Evolutionary conservation across 2,329 filamentous ascomycete genomes (phyloP).

Genomic region (Tolypocladium inflatum): DNA sequence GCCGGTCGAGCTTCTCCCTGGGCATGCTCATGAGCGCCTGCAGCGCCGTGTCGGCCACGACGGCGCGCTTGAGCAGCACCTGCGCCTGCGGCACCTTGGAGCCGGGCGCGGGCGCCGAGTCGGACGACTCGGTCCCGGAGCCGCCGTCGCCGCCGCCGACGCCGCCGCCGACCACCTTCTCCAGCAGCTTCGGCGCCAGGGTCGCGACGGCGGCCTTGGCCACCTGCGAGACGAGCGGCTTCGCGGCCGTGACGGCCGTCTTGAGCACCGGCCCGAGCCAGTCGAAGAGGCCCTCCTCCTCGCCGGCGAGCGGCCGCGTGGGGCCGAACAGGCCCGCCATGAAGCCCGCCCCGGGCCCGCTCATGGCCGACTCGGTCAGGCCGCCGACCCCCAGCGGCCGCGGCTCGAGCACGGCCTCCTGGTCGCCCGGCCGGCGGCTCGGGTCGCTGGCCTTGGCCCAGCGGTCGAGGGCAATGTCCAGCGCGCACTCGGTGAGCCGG

Average conservation of each 20-base stretch:
- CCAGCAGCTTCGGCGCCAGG: background rate
- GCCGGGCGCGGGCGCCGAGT: background rate
- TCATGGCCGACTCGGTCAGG: background rate
- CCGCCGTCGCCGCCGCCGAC: background rate
- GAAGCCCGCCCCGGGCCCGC: background rate
- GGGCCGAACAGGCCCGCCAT: background rate
- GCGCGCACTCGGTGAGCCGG: constrained; percentile 3
- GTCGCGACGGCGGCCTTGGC: background rate
- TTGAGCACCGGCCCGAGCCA: constrained; percentile 5
- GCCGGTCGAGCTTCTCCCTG: background rate
- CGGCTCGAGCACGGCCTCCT: background rate
- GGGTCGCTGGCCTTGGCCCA: constrained; percentile 2
- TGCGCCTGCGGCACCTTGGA: background rate
- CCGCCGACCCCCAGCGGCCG: background rate
- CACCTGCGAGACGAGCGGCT: background rate
- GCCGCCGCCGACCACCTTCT: background rate
- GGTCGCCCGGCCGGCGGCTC: background rate
- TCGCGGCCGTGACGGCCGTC: background rate
- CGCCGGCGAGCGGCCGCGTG: constrained; percentile 6
- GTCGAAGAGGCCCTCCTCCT: constrained; percentile 3
- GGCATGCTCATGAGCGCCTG: constrained; percentile 3
- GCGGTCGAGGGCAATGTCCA: constrained; percentile 1
- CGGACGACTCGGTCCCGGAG: background rate
- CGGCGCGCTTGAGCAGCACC: constrained; percentile 7
- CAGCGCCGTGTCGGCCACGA: constrained; percentile 7